Percentiles rank a stretch among this genome's conserved stretches.
phyloP scores from a whole-genome alignment of 345 rosid species.

The Citrus sp. region DNA sequence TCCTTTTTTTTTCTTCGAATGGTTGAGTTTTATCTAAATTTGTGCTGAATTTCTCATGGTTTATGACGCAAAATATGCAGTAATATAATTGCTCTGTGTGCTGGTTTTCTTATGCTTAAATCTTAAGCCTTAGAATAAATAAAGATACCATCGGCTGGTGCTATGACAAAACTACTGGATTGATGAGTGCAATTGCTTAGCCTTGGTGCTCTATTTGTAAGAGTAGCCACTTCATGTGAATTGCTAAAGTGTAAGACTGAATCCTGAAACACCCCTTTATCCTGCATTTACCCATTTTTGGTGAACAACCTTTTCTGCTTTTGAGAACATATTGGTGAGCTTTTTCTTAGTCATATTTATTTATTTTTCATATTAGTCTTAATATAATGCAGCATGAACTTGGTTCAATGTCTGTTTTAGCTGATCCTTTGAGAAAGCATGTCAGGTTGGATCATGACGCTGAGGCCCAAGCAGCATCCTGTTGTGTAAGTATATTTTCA shows the following conservation, averaged over 20 bases:
- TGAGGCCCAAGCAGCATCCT: neutral
- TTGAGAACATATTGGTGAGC: neutral
- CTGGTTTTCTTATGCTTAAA: neutral
- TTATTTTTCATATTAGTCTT: slow-evolving; percentile 7
- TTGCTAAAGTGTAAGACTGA: neutral
- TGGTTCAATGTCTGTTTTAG: slow-evolving; percentile 20
- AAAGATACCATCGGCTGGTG: neutral
- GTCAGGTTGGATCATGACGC: slow-evolving; percentile 29
- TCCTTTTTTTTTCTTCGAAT: neutral
- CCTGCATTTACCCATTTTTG: too few relatives aligned
- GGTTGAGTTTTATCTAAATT: neutral
- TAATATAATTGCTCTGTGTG: neutral
- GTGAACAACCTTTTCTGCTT: too few relatives aligned
- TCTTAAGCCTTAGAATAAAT: neutral
- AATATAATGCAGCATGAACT: slow-evolving; percentile 32
- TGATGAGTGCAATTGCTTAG: neutral
- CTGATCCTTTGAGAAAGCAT: slow-evolving; percentile 34
- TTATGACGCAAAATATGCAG: neutral
- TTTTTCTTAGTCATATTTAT: neutral
- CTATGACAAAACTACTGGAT: neutral
- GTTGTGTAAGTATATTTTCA: too few relatives aligned
- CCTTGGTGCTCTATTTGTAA: neutral
- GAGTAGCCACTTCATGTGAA: neutral
- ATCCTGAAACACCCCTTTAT: too few relatives aligned
- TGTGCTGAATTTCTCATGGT: neutral